Evolutionary conservation across 192 early-diverging fungal genomes (phyloP).

Genomic region (Coemansia asiatica): DNA sequence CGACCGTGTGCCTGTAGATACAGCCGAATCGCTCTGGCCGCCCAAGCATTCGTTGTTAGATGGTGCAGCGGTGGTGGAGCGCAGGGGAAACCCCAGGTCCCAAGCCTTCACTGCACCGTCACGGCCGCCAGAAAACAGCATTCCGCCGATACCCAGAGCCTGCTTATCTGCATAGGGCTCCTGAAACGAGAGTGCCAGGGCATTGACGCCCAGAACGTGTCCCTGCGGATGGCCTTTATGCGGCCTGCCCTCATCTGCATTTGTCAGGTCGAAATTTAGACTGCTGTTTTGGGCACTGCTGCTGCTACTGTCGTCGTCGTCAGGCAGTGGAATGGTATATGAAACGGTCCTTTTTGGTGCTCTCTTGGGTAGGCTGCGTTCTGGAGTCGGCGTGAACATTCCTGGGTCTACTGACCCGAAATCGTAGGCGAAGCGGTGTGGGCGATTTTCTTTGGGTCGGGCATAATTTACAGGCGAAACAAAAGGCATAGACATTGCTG

Average conservation of each 20-base stretch:
- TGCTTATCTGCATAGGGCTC: background rate
- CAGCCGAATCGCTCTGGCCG: background rate
- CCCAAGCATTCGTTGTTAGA: background rate
- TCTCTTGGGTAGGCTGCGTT: conserved; percentile 38
- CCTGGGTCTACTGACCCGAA: conserved; percentile 54
- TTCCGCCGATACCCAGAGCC: conserved; percentile 53
- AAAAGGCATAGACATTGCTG: conserved; percentile 41
- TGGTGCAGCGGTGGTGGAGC: background rate
- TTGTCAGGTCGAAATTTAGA: background rate
- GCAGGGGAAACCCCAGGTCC: conserved; percentile 61
- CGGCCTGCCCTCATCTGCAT: conserved; percentile 6
- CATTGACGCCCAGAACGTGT: conserved; percentile 83
- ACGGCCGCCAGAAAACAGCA: conserved; percentile 85
- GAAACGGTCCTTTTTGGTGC: conserved; percentile 44
- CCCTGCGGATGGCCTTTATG: conserved; percentile 43
- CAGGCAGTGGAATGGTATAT: conserved; percentile 49
- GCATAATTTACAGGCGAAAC: conserved; percentile 28
- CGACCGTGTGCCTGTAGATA: background rate
- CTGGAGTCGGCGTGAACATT: conserved; percentile 50
- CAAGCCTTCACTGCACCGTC: conserved; percentile 87
- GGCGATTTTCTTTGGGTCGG: conserved; percentile 47
- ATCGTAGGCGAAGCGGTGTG: conserved; percentile 56
- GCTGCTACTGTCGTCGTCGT: conserved; percentile 1
- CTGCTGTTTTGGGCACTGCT: background rate
- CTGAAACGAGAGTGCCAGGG: conserved; percentile 64